Evolutionary conservation across 305 asterid genomes (phyloP), one percentile per base, ranked within the genome.

Genomic region (Fraxinus nigra): DNA sequence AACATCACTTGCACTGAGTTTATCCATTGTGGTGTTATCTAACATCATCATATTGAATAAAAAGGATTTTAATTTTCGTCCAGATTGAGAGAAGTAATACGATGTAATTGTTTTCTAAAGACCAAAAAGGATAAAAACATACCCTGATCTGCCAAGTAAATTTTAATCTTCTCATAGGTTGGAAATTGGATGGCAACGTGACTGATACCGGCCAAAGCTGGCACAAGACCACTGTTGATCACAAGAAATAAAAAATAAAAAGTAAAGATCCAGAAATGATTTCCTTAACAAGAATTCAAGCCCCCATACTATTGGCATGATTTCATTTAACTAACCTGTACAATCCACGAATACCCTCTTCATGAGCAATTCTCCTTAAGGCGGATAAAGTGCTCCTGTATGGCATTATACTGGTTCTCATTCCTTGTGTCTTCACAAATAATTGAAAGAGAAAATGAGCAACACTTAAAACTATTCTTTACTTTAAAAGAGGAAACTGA

Each of bases 111-210:
- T 43, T 26, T 63, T 74, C 43, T 43, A 40, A 35, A 54, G 72
- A 83, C 75, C 37, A 7, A 30, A 40, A 43, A 59, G 16, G 70
- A 13, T 20, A 48, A 30, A 38, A 8, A 75, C 78, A 80, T 85
- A 93, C 97, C 94, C 75, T 83, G 92, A 80, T 87, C 81, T 48
- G 99, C 99, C 89, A 95, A 89, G 90, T 91, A 90, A 70, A 72
- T 43, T 83, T 95, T 95, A 81, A 94, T 92, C 88, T 90, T 89
- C 91, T 95, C 99, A 80, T 95, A 95, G 20, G 93, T 86, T 46
- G 99, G 98, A 85, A 95, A 95, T 65, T 95, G 99, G 86, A 95
- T 94, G 22, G 99, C 98, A 13, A 92, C 98, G 80, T 95, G 98
- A 87, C 93, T 95, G 82, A 94, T 80, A 77, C 99, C 98, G 77